A percentile compares a stretch with the other conserved stretches of the same genome.
Evolutionary conservation across 139 green algal genomes (phyloP).

Genomic region (Micromonas pusilla): DNA sequence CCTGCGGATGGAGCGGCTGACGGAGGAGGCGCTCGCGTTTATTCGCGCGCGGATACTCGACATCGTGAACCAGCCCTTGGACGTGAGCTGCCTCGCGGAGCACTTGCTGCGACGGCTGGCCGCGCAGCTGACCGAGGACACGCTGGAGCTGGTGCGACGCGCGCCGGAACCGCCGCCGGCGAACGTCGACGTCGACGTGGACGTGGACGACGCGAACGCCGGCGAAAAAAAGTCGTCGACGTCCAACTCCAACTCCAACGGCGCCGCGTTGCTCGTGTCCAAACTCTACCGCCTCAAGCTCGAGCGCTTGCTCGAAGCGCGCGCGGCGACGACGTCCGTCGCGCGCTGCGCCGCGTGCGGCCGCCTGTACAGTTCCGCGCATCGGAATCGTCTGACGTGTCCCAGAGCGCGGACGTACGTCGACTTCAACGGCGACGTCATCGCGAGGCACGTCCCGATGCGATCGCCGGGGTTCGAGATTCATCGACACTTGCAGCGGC

Average conservation of each 20-base stretch:
- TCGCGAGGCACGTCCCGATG: neutral
- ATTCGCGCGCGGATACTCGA: no score
- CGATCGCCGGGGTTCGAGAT: neutral
- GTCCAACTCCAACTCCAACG: neutral
- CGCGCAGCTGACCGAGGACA: no score
- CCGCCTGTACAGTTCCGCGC: neutral
- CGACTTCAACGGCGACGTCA: neutral
- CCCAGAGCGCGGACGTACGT: neutral
- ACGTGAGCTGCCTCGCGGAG: no score
- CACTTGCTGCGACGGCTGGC: no score
- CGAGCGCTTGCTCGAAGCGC: neutral
- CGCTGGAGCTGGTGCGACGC: no score
- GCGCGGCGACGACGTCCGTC: neutral
- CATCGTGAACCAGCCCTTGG: no score
- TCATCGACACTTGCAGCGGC: neutral
- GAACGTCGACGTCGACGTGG: no score
- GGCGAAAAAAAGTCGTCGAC: no score
- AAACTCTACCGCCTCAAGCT: neutral
- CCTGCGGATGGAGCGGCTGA: neutral
- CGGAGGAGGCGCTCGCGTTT: neutral
- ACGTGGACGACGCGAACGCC: no score
- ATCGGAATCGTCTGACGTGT: neutral
- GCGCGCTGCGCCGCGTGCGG: neutral
- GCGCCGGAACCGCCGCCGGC: no score
- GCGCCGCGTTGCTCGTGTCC: neutral